A percentile compares a stretch with the other conserved stretches of the same genome.
Evolutionary conservation across 345 rosid species (phyloP).

Genomic region (Populus euphratica): DNA sequence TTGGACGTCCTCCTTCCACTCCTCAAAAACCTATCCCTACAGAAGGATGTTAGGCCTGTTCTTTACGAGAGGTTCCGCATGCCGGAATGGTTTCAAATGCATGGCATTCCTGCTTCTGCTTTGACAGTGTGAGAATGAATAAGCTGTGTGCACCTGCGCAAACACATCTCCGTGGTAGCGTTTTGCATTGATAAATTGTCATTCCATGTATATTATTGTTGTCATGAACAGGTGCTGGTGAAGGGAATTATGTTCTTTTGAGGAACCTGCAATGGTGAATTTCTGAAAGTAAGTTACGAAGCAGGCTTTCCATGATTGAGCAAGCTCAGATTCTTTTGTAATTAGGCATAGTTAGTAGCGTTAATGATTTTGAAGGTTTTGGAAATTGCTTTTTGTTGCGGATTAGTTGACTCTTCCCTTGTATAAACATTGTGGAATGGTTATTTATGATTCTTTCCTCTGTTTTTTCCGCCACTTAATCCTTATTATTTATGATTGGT

Average conservation of each 20-base stretch:
- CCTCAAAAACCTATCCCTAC: slow-evolving; percentile 10
- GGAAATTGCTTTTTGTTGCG: not conserved
- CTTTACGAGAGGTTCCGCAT: slow-evolving; percentile 22
- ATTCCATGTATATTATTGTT: not conserved
- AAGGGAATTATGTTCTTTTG: not conserved
- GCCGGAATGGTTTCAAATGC: slow-evolving; percentile 24
- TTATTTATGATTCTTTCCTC: not conserved
- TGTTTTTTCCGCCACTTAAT: not conserved
- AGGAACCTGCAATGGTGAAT: not conserved
- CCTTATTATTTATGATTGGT: too few relatives aligned
- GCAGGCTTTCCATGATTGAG: not conserved
- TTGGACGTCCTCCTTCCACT: slow-evolving; percentile 19
- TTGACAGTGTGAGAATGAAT: not conserved
- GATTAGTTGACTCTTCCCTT: not conserved
- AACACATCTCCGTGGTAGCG: not conserved
- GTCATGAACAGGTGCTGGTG: not conserved
- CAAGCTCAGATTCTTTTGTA: not conserved
- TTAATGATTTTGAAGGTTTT: not conserved
- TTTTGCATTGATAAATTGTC: not conserved
- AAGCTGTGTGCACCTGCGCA: not conserved
- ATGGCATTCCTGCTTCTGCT: not conserved
- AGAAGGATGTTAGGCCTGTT: slow-evolving; percentile 15
- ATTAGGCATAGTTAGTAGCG: not conserved
- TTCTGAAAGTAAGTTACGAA: not conserved
- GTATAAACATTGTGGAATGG: not conserved